Evolutionary conservation across 345 rosid genomes (phyloP), one percentile per base, ranked within the genome.

Genomic region (Populus nigra): DNA sequence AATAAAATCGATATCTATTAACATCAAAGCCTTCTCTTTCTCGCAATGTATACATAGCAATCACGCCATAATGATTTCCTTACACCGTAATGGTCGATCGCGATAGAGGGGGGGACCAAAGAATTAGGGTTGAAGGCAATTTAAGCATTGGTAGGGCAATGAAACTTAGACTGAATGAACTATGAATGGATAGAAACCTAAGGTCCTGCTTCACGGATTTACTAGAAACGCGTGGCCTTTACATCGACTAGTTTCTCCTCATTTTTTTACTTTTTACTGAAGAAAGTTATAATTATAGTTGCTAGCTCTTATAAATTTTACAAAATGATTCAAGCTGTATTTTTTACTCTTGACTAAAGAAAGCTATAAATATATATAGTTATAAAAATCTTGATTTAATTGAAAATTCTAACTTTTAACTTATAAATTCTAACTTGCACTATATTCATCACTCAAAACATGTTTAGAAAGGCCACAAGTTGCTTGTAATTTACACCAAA

Each of bases 1-100:
- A 87, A 84, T 87, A 84, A 84, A 59, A 82, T 69, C 61, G 17
- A 75, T 77, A 81, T 71, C 73, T 76, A 76, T 84, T 79, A 39
- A 73, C 71, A 74, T 80, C 80, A 62, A 68, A 45, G 47, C 41
- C 76, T 77, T 71, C 8, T 1, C 36, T 76, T 35, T 41, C 49
- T 67, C 39, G 45, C 41, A 62, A 74, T 77, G 18, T 57, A 20
- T 41, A 65, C 4, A 38, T 36, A 38, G 16, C 53, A 55, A 72
- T 70, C 72, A 65, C 38, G 61, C 31, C 15, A 76, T 23, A 69
- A 73, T 41, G 72, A 73, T 45, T 50, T 71, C 41, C 13, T 25
- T n/a, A 31, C 62, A 13, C 36, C 20, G 63, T 63, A 66, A 75
- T 43, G 39, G 15, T 33, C 1, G 69, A 68, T 31, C 17, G 78